Percentiles rank a stretch among this genome's conserved stretches.
phyloP scores from a whole-genome alignment of 495 filamentous ascomycete species.

The Trypethelium eluteriae region DNA sequence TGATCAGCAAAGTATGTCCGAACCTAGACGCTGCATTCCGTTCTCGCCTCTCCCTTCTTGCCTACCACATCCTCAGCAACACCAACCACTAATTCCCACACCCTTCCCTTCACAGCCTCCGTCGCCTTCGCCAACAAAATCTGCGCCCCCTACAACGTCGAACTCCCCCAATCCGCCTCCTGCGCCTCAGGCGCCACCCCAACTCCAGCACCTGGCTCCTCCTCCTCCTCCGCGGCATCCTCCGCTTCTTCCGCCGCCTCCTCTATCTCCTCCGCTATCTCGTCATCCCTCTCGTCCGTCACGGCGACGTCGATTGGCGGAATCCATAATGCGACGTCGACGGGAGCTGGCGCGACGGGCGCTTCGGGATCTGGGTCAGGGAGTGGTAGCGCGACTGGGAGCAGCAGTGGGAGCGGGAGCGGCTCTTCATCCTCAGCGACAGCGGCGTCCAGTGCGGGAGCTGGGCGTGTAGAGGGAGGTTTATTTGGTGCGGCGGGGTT shows the following conservation, averaged over 20 bases:
- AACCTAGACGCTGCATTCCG: no score
- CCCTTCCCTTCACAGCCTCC: slow-evolving; percentile 35
- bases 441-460: slow-evolving; percentile 10
- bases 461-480: slow-evolving; percentile 7
- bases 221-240: slow-evolving; percentile 7
- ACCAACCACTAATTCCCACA: no score
- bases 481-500: slow-evolving; percentile 22
- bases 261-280: neutral
- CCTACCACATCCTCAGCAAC: neutral
- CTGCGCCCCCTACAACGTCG: slow-evolving; percentile 37
- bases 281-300: neutral
- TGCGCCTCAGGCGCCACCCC: slow-evolving; percentile 23
- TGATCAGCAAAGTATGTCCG: slow-evolving; percentile 49
- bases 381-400: neutral
- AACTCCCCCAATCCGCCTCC: slow-evolving; percentile 28
- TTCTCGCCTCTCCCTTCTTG: neutral
- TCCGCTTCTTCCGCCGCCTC: slow-evolving; percentile 17
- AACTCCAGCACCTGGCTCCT: slow-evolving; percentile 10
- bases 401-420: neutral
- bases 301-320: slow-evolving; percentile 15
- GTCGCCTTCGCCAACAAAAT: slow-evolving; percentile 44
- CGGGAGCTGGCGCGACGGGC: neutral
- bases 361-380: neutral
- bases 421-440: slow-evolving; percentile 1
- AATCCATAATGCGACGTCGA: slow-evolving; percentile 15